These are phyloP conservation scores for Fusarium oligoseptatum DNA, from an alignment of 2,329 filamentous ascomycete genomes.

Conservation along the genomic window DNA sequence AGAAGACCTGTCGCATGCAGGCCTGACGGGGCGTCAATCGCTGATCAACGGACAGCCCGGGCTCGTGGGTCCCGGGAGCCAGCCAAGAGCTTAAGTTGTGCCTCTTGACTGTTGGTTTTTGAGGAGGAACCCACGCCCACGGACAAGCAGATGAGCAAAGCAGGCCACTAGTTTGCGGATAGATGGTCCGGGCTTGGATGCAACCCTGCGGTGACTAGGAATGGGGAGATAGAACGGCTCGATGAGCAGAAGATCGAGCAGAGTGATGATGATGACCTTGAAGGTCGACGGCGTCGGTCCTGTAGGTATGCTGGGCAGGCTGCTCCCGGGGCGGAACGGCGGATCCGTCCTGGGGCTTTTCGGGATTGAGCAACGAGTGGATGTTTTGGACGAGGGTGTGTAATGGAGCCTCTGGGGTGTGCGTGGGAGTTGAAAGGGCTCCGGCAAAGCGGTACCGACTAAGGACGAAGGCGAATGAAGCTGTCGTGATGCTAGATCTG, in stretches of 20 bases:
- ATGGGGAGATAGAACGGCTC: conserved; percentile 20
- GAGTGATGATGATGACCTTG: conserved; percentile 4
- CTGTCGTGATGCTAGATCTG: conserved; percentile 15
- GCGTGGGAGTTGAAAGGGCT: conserved; percentile 20
- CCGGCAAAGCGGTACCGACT: conserved; percentile 16
- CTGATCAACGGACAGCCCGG: conserved; percentile 44
- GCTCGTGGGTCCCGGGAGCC: conserved; percentile 44
- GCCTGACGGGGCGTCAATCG: conserved; percentile 43
- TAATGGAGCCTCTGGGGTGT: conserved; percentile 26
- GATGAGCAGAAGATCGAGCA: conserved; percentile 16
- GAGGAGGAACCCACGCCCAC: conserved; percentile 36
- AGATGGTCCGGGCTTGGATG: conserved; percentile 38
- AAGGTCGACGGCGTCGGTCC: background rate
- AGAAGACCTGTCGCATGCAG: conserved; percentile 42
- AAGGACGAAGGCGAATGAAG: conserved; percentile 30
- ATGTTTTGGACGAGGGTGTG: conserved; percentile 29
- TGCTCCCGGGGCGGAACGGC: conserved; percentile 24
- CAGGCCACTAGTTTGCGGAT: conserved; percentile 40
- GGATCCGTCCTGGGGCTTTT: conserved; percentile 24
- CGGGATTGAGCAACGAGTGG: conserved; percentile 28
- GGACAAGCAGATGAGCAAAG: conserved; percentile 33
- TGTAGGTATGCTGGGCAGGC: conserved; percentile 21
- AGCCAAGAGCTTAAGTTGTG: conserved; percentile 43
- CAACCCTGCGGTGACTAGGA: conserved; percentile 33
- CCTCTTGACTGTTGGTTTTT: conserved; percentile 23